Percentiles rank a stretch among this genome's conserved stretches.
Conservation (phyloP, 2,329 filamentous ascomycete genomes). For the Sarocladium brachiariae region DNA sequence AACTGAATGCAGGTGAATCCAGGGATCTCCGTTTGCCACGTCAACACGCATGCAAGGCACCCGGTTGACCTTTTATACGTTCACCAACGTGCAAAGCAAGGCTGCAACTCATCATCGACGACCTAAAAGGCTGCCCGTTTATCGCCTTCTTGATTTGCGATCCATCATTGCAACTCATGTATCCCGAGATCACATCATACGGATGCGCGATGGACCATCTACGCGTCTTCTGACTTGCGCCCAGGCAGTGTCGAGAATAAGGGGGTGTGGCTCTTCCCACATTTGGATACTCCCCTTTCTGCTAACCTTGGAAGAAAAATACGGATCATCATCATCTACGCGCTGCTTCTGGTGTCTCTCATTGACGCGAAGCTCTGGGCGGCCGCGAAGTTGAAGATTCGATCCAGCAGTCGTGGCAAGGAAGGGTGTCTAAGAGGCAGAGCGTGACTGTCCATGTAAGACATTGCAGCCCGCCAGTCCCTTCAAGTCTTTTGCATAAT, state of each 20-base stretch:
- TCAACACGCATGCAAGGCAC: conserved; percentile 10
- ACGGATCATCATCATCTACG: neutral
- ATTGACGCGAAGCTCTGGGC: neutral
- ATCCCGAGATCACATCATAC: conserved; percentile 10
- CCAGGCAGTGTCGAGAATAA: neutral
- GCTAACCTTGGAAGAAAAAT: neutral
- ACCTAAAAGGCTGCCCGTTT: neutral
- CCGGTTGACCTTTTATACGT: conserved; percentile 8
- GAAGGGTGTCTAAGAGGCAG: conserved; percentile 1
- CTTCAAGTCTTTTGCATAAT: no score
- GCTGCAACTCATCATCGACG: neutral
- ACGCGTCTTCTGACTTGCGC: conserved; percentile 6
- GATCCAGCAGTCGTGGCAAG: neutral
- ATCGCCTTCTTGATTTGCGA: conserved; percentile 2
- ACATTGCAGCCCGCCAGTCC: conserved; percentile 8
- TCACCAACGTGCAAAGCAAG: neutral
- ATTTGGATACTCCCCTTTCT: neutral
- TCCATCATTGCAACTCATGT: neutral
- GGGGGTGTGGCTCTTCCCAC: conserved; percentile 1
- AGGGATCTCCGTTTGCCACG: conserved; percentile 10
- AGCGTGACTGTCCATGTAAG: conserved; percentile 9
- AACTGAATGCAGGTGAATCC: neutral
- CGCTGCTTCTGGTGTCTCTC: neutral
- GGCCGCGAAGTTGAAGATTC: neutral
- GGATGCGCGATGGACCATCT: conserved; percentile 8